Percentiles rank a stretch among this genome's conserved stretches.
phyloP scores from a whole-genome alignment of 2,329 filamentous ascomycete genomes.

The Trematosphaeria pertusa region DNA sequence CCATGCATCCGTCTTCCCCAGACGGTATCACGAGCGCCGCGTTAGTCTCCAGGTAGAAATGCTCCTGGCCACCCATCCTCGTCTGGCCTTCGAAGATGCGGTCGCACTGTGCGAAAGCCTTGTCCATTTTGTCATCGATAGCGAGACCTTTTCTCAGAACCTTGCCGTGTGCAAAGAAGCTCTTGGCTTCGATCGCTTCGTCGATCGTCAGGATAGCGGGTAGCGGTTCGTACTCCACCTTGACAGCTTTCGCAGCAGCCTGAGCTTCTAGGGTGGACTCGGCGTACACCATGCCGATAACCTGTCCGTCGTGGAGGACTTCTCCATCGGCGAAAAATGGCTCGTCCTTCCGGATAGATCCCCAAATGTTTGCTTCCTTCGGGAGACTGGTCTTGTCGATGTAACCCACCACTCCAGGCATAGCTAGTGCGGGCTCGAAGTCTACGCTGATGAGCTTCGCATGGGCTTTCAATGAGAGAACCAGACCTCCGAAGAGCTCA shows the following conservation, averaged over 20 bases:
- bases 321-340: constrained; percentile 89
- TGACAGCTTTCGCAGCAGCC: constrained; percentile 81
- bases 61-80: constrained; percentile 92
- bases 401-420: constrained; percentile 84
- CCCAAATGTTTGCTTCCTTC: constrained; percentile 86
- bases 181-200: constrained; percentile 87
- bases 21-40: constrained; percentile 85
- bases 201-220: constrained; percentile 90
- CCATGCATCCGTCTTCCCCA: constrained; percentile 89
- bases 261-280: constrained; percentile 77
- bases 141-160: constrained; percentile 77
- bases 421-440: constrained; percentile 74
- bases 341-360: constrained; percentile 81
- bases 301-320: constrained; percentile 85
- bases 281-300: constrained; percentile 87
- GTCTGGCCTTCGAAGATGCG: constrained; percentile 82
- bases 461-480: constrained; percentile 85
- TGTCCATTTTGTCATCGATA: constrained; percentile 62
- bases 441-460: constrained; percentile 85
- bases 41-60: constrained; percentile 95
- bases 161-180: constrained; percentile 80
- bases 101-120: constrained; percentile 78
- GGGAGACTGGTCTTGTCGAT: constrained; percentile 84
- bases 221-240: constrained; percentile 86
- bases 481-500: constrained; percentile 85